Evolutionary conservation across 345 rosid genomes (phyloP).

Genomic region (Salix suchowensis): DNA sequence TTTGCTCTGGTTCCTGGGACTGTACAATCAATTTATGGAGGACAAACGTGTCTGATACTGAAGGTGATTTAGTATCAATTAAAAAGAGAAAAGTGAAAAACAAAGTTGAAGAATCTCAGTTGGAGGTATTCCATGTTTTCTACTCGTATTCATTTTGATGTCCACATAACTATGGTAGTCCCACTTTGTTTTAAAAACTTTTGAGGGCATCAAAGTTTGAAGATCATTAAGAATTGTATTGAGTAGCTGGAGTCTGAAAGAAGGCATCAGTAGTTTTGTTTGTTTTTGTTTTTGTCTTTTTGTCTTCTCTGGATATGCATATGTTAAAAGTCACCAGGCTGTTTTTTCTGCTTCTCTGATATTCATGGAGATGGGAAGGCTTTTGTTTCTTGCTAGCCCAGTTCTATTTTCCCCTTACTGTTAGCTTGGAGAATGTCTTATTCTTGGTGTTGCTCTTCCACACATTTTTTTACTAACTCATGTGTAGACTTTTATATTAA

Average conservation of each 20-base stretch:
- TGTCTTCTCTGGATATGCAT: background rate
- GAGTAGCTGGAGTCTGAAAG: background rate
- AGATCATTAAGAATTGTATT: background rate
- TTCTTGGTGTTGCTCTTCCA: too few relatives aligned
- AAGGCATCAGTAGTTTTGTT: background rate
- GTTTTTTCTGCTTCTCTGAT: too few relatives aligned
- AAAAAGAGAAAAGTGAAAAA: constrained; percentile 84
- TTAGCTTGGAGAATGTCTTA: too few relatives aligned
- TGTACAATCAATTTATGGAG: constrained; percentile 76
- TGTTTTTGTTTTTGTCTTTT: background rate
- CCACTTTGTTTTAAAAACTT: background rate
- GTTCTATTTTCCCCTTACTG: background rate
- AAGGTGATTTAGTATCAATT: constrained; percentile 50
- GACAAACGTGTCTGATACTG: constrained; percentile 45
- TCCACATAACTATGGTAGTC: background rate
- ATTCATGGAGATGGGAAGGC: too few relatives aligned
- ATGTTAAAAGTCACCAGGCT: background rate
- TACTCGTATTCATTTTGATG: background rate
- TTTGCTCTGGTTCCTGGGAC: constrained; percentile 98
- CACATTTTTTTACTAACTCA: background rate
- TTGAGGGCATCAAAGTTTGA: background rate
- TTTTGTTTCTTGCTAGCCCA: background rate
- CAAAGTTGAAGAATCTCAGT: constrained; percentile 52
- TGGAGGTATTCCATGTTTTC: constrained; percentile 51
- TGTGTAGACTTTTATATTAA: background rate